A percentile compares a stretch with the other conserved stretches of the same genome.
These are phyloP conservation scores for Saitozyma sp. DNA, from an alignment of 768 basidiomycete species.

Conservation along the genomic window DNA sequence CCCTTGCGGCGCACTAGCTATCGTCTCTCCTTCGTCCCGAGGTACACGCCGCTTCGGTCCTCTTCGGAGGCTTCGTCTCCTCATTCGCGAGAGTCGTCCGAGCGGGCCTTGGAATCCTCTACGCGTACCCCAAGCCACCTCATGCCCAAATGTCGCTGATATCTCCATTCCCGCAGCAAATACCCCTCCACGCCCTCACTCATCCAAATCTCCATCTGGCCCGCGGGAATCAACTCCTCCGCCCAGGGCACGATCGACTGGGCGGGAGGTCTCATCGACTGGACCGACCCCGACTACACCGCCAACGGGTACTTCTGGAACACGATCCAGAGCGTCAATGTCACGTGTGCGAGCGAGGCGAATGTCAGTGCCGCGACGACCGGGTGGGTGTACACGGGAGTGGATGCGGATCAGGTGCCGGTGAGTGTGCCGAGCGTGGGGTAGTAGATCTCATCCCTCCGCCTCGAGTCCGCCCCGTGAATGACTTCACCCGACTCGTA, in stretches of 20 bases:
- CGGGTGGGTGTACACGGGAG: constrained; percentile 36
- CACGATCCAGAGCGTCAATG: constrained; percentile 40
- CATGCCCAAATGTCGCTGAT: background rate
- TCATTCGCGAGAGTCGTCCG: background rate
- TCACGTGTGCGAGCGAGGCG: constrained; percentile 38
- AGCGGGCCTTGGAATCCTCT: too few relatives aligned
- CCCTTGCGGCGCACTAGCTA: too few relatives aligned
- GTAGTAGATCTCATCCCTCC: too few relatives aligned
- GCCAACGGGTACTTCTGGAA: constrained; percentile 59
- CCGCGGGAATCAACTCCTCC: constrained; percentile 67
- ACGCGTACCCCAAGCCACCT: background rate
- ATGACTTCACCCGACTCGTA: too few relatives aligned
- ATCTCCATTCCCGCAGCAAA: constrained; percentile 42
- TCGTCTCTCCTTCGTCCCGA: too few relatives aligned
- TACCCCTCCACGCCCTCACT: constrained; percentile 79
- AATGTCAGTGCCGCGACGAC: constrained; percentile 11
- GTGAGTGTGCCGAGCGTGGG: constrained; percentile 10
- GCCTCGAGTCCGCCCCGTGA: too few relatives aligned
- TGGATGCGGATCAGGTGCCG: constrained; percentile 21
- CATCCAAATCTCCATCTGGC: constrained; percentile 78
- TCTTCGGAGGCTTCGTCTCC: background rate
- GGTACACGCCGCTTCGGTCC: too few relatives aligned
- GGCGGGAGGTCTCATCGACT: constrained; percentile 81
- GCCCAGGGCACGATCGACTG: constrained; percentile 72
- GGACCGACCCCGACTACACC: constrained; percentile 73